These are phyloP conservation scores for Nannizziopsis arthrosporioides DNA, from an alignment of 2,329 filamentous ascomycete species.

Conservation along the genomic window DNA sequence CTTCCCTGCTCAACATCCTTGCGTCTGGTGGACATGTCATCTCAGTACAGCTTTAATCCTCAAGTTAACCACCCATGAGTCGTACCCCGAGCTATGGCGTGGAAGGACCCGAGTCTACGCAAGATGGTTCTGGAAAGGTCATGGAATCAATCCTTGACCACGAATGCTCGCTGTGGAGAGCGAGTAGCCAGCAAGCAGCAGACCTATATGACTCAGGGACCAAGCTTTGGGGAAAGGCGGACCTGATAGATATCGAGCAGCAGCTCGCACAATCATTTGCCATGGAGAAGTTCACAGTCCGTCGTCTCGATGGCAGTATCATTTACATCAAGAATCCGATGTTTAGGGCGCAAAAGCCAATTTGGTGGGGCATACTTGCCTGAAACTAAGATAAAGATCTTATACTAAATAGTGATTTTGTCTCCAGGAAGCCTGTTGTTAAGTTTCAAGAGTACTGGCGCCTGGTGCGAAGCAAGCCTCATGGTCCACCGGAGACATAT, in stretches of 20 bases:
- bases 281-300: slow-evolving; percentile 19
- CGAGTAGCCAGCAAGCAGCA: slow-evolving; percentile 5
- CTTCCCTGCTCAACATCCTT: too few species aligned
- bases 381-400: neutral
- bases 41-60: too few species aligned
- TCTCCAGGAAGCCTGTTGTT: neutral
- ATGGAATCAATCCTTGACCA: slow-evolving; percentile 5
- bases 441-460: neutral
- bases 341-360: neutral
- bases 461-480: neutral
- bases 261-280: slow-evolving; percentile 18
- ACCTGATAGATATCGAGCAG: slow-evolving; percentile 17
- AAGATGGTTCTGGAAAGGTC: neutral
- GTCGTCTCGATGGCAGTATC: slow-evolving; percentile 18
- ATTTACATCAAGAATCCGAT: slow-evolving; percentile 15
- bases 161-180: slow-evolving; percentile 5
- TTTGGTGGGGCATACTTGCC: neutral
- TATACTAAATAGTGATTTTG: neutral
- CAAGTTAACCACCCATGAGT: too few species aligned
- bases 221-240: slow-evolving; percentile 17
- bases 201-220: slow-evolving; percentile 5
- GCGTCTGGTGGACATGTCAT: too few species aligned
- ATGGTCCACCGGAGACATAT: slow-evolving; percentile 16
- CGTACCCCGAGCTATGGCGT: neutral
- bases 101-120: neutral